A percentile compares a stretch with the other conserved stretches of the same genome.
These are phyloP conservation scores for Verticillium dahliae DNA, from an alignment of 2,329 filamentous ascomycete species.

Conservation along the genomic window DNA sequence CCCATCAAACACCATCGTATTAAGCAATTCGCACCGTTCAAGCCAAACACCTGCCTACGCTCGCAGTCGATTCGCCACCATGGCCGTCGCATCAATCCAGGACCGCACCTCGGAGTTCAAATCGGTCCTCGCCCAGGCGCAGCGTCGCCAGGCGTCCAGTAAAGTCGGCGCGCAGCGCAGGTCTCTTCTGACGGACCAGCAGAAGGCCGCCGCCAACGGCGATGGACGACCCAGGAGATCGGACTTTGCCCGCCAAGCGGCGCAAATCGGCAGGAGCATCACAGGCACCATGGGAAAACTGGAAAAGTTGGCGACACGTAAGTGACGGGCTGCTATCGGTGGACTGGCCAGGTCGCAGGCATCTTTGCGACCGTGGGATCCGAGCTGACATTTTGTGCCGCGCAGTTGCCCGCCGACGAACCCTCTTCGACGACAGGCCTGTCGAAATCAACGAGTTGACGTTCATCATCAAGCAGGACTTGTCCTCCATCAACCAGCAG, in stretches of 20 bases:
- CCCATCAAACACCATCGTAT: not conserved
- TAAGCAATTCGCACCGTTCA: not conserved
- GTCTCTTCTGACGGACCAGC: slow-evolving; percentile 68
- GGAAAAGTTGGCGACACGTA: slow-evolving; percentile 81
- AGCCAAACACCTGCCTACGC: not conserved
- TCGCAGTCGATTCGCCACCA: slow-evolving; percentile 20
- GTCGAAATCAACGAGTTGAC: slow-evolving; percentile 91
- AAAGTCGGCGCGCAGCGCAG: slow-evolving; percentile 76
- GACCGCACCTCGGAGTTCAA: slow-evolving; percentile 95
- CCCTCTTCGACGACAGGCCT: slow-evolving; percentile 92
- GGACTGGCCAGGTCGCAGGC: too few species aligned
- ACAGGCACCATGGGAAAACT: slow-evolving; percentile 90
- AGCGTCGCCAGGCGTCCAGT: slow-evolving; percentile 68
- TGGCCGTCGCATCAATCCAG: slow-evolving; percentile 76
- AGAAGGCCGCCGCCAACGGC: slow-evolving; percentile 58
- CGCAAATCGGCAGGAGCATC: slow-evolving; percentile 87
- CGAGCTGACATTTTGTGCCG: not conserved
- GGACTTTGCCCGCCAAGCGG: slow-evolving; percentile 88
- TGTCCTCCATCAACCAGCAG: slow-evolving; percentile 76
- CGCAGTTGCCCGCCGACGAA: slow-evolving; percentile 86
- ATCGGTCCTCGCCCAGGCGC: slow-evolving; percentile 79
- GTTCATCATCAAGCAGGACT: slow-evolving; percentile 94
- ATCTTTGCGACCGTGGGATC: not conserved
- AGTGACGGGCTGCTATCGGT: slow-evolving; percentile 19
- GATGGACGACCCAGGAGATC: slow-evolving; percentile 57